Conservation (phyloP, 257 asterid species). For the Rehmannia glutinosa region DNA sequence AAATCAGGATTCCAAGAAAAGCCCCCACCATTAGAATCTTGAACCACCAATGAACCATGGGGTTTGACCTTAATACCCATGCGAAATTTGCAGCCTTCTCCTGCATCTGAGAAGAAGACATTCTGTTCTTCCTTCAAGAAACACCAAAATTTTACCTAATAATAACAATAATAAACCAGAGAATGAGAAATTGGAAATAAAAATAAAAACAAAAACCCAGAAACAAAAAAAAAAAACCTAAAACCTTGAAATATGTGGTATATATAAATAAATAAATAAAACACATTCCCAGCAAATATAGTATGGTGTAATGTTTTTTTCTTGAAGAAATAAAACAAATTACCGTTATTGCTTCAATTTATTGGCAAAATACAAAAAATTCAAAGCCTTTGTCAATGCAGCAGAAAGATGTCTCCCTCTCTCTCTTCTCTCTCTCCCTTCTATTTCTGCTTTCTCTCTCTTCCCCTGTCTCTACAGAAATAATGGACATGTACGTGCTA, state of each 20-base stretch:
- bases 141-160: neutral
- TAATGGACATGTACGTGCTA: neutral
- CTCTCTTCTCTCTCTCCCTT: neutral
- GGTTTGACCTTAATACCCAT: conserved; percentile 50
- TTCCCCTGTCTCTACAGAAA: neutral
- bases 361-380: conserved; percentile 6
- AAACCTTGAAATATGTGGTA: no score
- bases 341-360: conserved; percentile 21
- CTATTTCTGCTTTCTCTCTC: neutral
- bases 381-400: neutral
- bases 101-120: conserved; percentile 32
- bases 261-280: neutral
- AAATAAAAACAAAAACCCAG: no score
- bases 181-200: neutral
- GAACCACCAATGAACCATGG: conserved; percentile 57
- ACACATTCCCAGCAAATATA: conserved; percentile 24
- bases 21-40: conserved; percentile 44
- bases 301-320: neutral
- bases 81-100: conserved; percentile 47
- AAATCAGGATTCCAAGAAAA: conserved; percentile 50
- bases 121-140: neutral
- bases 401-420: neutral
- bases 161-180: neutral
- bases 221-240: neutral
- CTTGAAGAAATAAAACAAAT: conserved; percentile 30